phyloP scores from a whole-genome alignment of 345 rosid genomes.

The Fremontodendron californicum region DNA sequence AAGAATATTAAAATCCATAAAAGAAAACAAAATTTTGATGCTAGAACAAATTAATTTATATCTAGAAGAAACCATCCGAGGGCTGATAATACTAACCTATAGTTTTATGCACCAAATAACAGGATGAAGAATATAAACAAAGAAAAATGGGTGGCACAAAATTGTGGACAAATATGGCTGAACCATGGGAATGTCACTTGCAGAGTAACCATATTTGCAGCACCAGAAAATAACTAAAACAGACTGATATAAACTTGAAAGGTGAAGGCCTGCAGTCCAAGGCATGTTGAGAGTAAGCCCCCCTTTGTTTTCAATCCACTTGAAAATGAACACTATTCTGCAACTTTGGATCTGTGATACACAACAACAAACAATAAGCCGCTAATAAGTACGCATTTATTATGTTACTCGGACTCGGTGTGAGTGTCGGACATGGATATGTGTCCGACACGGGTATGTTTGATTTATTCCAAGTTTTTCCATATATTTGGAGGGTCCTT shows the following conservation, averaged over 20 bases:
- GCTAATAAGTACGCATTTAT: not conserved
- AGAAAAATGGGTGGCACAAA: not conserved
- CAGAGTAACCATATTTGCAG: not conserved
- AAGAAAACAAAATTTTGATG: not conserved
- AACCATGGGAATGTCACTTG: not conserved
- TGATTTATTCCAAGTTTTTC: too few relatives aligned
- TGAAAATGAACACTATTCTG: not conserved
- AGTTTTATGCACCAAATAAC: not conserved
- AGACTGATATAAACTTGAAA: not conserved
- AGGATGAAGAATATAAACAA: not conserved
- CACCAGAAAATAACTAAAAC: not conserved
- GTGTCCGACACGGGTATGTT: too few relatives aligned
- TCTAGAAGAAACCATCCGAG: not conserved
- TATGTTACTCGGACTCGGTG: too few relatives aligned
- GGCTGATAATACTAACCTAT: not conserved
- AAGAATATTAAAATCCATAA: not conserved
- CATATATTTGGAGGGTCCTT: too few relatives aligned
- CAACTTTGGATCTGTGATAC: conserved; percentile 9
- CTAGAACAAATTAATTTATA: not conserved
- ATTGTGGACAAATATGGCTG: not conserved
- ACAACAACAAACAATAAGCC: not conserved
- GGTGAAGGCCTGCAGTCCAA: not conserved
- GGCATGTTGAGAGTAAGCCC: not conserved
- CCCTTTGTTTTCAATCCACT: not conserved
- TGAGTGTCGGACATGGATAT: too few relatives aligned